Conservation (phyloP, 208 protist genomes). For the Histomonas meleagridis region DNA sequence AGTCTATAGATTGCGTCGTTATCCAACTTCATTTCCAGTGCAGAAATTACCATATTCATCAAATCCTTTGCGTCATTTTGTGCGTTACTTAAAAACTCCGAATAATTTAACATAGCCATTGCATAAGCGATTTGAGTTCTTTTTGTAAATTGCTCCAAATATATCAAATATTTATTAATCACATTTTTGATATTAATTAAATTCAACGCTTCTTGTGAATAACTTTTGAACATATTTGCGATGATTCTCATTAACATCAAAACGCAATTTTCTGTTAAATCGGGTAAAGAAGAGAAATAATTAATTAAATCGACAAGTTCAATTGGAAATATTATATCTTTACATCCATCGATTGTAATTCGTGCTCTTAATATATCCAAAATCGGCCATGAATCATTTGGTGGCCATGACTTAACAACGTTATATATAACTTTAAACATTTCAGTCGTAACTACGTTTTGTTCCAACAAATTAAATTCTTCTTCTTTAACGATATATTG, state of each 20-base stretch:
- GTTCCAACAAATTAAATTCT: neutral
- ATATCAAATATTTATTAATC: neutral
- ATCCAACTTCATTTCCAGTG: neutral
- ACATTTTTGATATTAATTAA: neutral
- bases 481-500: neutral
- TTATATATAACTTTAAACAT: too few species aligned
- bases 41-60: neutral
- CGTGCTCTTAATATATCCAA: neutral
- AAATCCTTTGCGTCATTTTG: neutral
- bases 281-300: too few species aligned
- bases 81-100: neutral
- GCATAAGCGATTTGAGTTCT: neutral
- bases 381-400: neutral
- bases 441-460: neutral
- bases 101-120: neutral
- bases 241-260: neutral
- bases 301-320: neutral
- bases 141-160: too few species aligned
- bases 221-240: neutral
- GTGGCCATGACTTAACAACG: neutral
- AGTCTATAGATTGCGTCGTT: neutral
- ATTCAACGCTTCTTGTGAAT: neutral
- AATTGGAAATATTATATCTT: neutral
- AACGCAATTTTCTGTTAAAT: neutral
- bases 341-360: neutral